Evolutionary conservation across 768 basidiomycete species (phyloP), one percentile per base, ranked within the genome.

Genomic region (Amylocystis lapponica): DNA sequence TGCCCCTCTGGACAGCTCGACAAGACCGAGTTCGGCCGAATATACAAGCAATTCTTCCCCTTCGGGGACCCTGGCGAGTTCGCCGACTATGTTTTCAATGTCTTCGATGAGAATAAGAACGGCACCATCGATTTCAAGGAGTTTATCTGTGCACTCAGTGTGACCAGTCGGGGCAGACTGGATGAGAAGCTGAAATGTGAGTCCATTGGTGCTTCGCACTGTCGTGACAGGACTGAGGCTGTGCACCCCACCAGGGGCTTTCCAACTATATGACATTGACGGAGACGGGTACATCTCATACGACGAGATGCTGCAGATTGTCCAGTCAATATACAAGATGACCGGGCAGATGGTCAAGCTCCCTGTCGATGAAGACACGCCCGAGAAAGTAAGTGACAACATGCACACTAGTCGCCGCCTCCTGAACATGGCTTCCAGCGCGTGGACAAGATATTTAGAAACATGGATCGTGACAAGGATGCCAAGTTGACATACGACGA

Each of bases 31-130:
- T 99, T 99, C 69, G 77, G 86, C 58, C 83, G 86, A 65, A 99
- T 99, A 74, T 99, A 98, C 78, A 92, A 93, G 62, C 96, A 98
- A 65, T 99, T 99, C 85, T 99, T 99, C 75, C 96, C 96, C 20
- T 99, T 99, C 58, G 96, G 96, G 49, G 95, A 99, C 65, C 95
- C 96, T 7, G 81, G 72, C 46, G 87, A 95, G 62, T 99, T 99
- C 59, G 93, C 96, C 29, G 89, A 97, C 66, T 94, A 95, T 56
- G 95, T 99, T 58, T 99, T 99, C 76, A 93, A 96, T 58, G 94
- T 97, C 46, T 94, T 93, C 62, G 91, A 95, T 62, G 82, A 84
- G 59, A 90, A 95, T 72, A 83, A 86, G 75, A 94, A 89, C 66
- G 91, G 90, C 43, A 91, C 87, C 21, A 99, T 99, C 68, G 96